phyloP scores from a whole-genome alignment of 1,284 basidiomycete genomes.

The Rhodotorula sp. region DNA sequence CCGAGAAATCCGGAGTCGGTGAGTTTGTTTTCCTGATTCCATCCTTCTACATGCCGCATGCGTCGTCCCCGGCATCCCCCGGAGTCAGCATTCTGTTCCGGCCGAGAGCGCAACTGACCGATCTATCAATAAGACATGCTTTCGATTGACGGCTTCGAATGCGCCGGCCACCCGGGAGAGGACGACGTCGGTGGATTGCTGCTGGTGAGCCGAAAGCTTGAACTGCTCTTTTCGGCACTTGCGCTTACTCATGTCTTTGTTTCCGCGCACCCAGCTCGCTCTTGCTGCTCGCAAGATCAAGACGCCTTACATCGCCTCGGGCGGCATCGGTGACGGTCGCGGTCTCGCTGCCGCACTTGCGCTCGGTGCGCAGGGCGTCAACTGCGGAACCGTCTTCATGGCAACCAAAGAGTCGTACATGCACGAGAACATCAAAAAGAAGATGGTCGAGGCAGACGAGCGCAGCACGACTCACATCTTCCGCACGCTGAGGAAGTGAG shows the following conservation, averaged over 20 bases:
- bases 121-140: slow-evolving; percentile 57
- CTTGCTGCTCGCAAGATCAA: slow-evolving; percentile 80
- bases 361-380: slow-evolving; percentile 57
- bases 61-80: no score
- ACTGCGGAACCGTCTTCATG: slow-evolving; percentile 53
- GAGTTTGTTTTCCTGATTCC: not conserved
- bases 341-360: slow-evolving; percentile 79
- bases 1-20: slow-evolving; percentile 50
- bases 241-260: not conserved
- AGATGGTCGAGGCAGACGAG: slow-evolving; percentile 78
- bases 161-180: slow-evolving; percentile 86
- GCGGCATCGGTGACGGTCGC: slow-evolving; percentile 54
- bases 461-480: slow-evolving; percentile 82
- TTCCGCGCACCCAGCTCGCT: slow-evolving; percentile 61
- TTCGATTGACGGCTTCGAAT: slow-evolving; percentile 87
- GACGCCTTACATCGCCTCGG: slow-evolving; percentile 80
- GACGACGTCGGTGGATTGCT: slow-evolving; percentile 91
- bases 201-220: slow-evolving; percentile 57
- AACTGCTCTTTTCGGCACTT: not conserved
- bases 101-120: not conserved
- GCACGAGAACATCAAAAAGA: slow-evolving; percentile 80
- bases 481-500: slow-evolving; percentile 52
- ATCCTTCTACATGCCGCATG: not conserved
- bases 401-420: slow-evolving; percentile 38
- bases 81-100: no score